Percentiles rank a stretch among this genome's conserved stretches.
phyloP scores from a whole-genome alignment of 805 yeast genomes.

The Metschnikowia colocasiae region DNA sequence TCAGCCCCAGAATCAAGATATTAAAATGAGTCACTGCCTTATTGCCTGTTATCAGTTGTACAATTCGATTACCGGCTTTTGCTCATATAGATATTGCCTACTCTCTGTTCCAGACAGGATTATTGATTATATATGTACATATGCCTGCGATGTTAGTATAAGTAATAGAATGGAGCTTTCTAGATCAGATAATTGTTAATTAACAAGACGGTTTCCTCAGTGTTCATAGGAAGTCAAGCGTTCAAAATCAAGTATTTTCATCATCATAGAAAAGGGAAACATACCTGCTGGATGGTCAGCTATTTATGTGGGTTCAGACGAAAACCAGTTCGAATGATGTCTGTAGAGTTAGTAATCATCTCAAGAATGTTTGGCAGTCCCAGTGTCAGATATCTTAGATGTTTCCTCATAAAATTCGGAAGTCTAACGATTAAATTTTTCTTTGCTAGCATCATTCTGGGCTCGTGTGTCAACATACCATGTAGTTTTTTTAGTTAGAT shows the following conservation, averaged over 20 bases:
- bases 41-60: no score
- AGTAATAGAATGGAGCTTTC: neutral
- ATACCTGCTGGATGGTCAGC: conserved; percentile 11
- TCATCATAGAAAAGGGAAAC: conserved; percentile 16
- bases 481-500: neutral
- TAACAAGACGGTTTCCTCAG: conserved; percentile 24
- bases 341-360: conserved; percentile 8
- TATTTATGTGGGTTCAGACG: neutral
- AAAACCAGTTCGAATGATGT: conserved; percentile 3
- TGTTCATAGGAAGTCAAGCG: conserved; percentile 29
- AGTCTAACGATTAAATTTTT: conserved; percentile 42
- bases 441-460: conserved; percentile 31
- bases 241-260: conserved; percentile 25
- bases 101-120: neutral
- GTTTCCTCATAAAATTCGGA: conserved; percentile 35
- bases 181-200: conserved; percentile 17
- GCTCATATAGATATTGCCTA: neutral
- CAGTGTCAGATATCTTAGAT: conserved; percentile 28
- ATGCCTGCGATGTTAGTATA: conserved; percentile 12
- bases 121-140: conserved; percentile 10
- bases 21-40: no score
- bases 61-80: no score
- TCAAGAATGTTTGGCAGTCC: neutral
- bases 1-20: no score
- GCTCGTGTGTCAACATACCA: conserved; percentile 14